A percentile compares a stretch with the other conserved stretches of the same genome.
Conservation (phyloP, 2,329 filamentous ascomycete genomes). For the Paecilomyces niveus region DNA sequence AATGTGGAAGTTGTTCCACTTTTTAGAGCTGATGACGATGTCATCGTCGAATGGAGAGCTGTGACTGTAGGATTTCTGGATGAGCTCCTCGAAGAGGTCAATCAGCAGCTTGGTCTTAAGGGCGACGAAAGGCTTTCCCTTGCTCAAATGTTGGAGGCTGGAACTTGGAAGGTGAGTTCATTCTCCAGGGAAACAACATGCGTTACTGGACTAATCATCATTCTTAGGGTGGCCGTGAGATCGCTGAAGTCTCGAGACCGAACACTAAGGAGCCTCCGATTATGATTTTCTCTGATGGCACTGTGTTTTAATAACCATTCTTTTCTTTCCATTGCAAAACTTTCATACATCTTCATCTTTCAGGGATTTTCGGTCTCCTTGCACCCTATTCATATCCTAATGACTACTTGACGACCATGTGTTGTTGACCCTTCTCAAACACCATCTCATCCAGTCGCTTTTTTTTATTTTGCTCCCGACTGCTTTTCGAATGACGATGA, state of each 20-base stretch:
- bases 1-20: slow-evolving; percentile 66
- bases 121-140: slow-evolving; percentile 66
- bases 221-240: slow-evolving; percentile 75
- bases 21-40: slow-evolving; percentile 66
- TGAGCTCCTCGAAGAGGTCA: slow-evolving; percentile 62
- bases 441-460: background rate
- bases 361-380: background rate
- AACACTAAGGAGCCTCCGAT: slow-evolving; percentile 97
- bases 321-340: slow-evolving; percentile 3
- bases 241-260: slow-evolving; percentile 88
- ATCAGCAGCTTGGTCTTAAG: slow-evolving; percentile 58
- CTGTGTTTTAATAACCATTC: slow-evolving; percentile 64
- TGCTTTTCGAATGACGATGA: background rate
- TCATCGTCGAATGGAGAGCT: slow-evolving; percentile 73
- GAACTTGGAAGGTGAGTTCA: slow-evolving; percentile 84
- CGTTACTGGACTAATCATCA: slow-evolving; percentile 23
- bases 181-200: background rate
- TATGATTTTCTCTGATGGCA: slow-evolving; percentile 91
- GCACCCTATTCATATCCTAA: background rate
- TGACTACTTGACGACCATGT: background rate
- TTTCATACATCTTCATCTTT: background rate
- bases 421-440: slow-evolving; percentile 1
- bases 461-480: background rate
- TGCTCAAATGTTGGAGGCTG: slow-evolving; percentile 87
- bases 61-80: slow-evolving; percentile 69